A percentile compares a stretch with the other conserved stretches of the same genome.
Evolutionary conservation across 345 rosid species (phyloP).

Genomic region (Euphorbia pulcherrima): DNA sequence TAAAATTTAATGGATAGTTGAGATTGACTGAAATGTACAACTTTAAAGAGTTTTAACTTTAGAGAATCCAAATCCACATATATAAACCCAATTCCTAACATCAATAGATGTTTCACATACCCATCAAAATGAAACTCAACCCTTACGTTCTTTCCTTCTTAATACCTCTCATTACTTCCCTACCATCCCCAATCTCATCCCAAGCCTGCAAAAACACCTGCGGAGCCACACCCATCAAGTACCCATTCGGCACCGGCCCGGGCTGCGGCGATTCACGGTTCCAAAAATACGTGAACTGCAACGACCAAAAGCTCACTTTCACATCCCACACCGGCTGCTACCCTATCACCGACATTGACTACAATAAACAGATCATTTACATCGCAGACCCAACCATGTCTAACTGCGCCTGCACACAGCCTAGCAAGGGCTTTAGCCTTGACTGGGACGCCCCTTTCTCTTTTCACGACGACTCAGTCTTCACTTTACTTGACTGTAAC

Average conservation of each 20-base stretch:
- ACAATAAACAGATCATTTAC: conserved; percentile 51
- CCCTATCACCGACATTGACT: conserved; percentile 63
- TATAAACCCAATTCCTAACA: neutral
- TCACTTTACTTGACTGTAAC: conserved; percentile 72
- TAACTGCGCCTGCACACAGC: conserved; percentile 72
- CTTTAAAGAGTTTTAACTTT: too few species aligned
- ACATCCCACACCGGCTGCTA: conserved; percentile 79
- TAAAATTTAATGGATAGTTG: too few species aligned
- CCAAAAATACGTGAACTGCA: conserved; percentile 57
- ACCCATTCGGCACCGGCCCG: conserved; percentile 74
- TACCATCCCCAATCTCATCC: conserved; percentile 40
- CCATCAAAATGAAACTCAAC: conserved; percentile 26
- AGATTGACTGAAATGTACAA: too few species aligned
- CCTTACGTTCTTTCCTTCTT: conserved; percentile 14
- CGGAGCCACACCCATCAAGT: conserved; percentile 52
- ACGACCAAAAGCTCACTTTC: conserved; percentile 47
- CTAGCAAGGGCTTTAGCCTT: conserved; percentile 77
- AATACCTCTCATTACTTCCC: conserved; percentile 17
- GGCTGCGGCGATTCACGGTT: conserved; percentile 90
- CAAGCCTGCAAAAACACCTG: conserved; percentile 66
- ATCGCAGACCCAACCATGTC: conserved; percentile 82
- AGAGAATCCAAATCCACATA: too few species aligned
- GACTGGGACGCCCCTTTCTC: conserved; percentile 90
- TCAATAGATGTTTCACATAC: neutral
- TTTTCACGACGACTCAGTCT: conserved; percentile 63